These are phyloP conservation scores for Penicillium hesseltinei DNA, from an alignment of 2,329 filamentous ascomycete species.

Conservation along the genomic window DNA sequence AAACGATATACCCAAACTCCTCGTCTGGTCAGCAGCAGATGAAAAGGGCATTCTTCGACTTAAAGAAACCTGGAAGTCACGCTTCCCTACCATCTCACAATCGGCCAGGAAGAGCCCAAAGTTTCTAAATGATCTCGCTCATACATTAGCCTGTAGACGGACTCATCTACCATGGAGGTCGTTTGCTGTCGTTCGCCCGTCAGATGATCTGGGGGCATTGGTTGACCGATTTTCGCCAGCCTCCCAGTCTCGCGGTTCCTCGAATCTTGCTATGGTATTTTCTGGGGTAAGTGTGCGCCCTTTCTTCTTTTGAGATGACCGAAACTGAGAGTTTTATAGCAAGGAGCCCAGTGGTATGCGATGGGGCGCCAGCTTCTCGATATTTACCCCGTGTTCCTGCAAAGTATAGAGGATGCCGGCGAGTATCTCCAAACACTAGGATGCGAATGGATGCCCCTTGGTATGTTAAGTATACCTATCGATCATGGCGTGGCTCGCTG, in stretches of 20 bases:
- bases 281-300: not conserved
- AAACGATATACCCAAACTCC: not conserved
- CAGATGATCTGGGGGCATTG: not conserved
- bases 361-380: conserved; percentile 28
- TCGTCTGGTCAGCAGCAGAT: conserved; percentile 14
- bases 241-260: not conserved
- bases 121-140: not conserved
- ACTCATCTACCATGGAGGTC: not conserved
- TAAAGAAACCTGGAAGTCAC: not conserved
- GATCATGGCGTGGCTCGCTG: not conserved
- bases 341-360: conserved; percentile 31
- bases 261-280: not conserved
- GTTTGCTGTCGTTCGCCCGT: not conserved
- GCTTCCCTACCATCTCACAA: not conserved
- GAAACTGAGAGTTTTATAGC: conserved; percentile 8
- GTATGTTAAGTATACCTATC: not conserved
- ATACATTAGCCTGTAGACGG: not conserved
- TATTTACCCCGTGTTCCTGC: conserved; percentile 14
- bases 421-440: conserved; percentile 14
- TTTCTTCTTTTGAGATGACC: not conserved
- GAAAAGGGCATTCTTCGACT: conserved; percentile 11
- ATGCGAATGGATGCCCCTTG: conserved; percentile 11
- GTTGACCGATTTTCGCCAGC: not conserved
- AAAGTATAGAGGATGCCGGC: conserved; percentile 7
- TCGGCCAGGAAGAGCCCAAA: not conserved